Evolutionary conservation across 345 rosid genomes (phyloP).

Genomic region (Salix koriyanagi): DNA sequence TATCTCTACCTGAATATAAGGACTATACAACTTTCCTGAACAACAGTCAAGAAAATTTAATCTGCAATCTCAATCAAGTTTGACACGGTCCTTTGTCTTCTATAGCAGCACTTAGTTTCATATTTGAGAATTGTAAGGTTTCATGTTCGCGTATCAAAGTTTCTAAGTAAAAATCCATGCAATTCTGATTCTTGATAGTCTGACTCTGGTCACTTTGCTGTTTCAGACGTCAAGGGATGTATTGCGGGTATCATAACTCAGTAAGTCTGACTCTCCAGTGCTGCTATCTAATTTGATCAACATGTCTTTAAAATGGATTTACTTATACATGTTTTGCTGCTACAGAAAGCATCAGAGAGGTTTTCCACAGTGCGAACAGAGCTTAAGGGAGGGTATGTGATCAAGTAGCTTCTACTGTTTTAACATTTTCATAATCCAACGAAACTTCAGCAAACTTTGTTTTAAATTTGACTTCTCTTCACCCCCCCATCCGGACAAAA

Average conservation of each 20-base stretch:
- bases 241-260: constrained; percentile 65
- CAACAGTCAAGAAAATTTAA: background rate
- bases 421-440: background rate
- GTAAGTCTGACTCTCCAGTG: constrained; percentile 34
- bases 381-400: constrained; percentile 88
- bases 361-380: constrained; percentile 55
- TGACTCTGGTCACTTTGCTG: constrained; percentile 9
- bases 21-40: background rate
- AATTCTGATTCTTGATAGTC: background rate
- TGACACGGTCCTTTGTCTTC: constrained; percentile 1
- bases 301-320: constrained; percentile 10
- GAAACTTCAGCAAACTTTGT: background rate
- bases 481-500: too few relatives aligned
- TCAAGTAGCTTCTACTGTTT: background rate
- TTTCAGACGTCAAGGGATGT: constrained; percentile 67
- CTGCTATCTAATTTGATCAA: constrained; percentile 19
- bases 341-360: constrained; percentile 67
- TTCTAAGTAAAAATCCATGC: background rate
- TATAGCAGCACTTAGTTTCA: background rate
- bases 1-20: background rate
- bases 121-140: background rate
- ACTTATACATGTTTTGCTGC: background rate
- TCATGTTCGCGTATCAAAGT: background rate
- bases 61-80: background rate
- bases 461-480: background rate